Percentiles rank a stretch among this genome's conserved stretches.
Conservation (phyloP, 192 early-diverging fungal species). For the Coemansia furcata region DNA sequence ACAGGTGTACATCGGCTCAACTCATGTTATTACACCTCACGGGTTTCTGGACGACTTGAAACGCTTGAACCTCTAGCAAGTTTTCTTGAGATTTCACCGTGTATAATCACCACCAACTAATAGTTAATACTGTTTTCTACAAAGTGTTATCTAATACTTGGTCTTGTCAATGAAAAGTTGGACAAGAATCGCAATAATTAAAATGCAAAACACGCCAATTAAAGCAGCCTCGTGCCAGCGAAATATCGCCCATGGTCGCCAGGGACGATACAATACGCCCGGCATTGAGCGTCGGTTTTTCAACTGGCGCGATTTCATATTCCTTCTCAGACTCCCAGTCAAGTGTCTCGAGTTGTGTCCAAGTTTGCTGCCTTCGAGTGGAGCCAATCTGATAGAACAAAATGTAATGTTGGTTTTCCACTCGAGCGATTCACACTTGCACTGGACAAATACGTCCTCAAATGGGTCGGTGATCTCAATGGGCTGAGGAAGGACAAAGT, state of each 20-base stretch:
- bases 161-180: constrained; percentile 19
- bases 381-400: constrained; percentile 43
- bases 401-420: constrained; percentile 38
- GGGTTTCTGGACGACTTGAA: constrained; percentile 49
- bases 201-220: constrained; percentile 11
- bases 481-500: constrained; percentile 34
- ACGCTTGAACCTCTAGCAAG: constrained; percentile 12
- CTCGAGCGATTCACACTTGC: constrained; percentile 25
- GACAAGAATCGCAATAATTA: constrained; percentile 13
- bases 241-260: constrained; percentile 34
- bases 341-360: neutral
- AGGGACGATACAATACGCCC: constrained; percentile 31
- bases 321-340: neutral
- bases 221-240: constrained; percentile 19
- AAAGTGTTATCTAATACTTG: neutral
- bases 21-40: constrained; percentile 52
- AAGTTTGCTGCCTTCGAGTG: neutral
- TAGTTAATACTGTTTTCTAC: too few species aligned
- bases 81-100: neutral
- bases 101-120: neutral
- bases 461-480: constrained; percentile 29
- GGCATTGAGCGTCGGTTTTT: constrained; percentile 1
- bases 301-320: neutral
- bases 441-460: constrained; percentile 34
- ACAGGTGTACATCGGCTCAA: constrained; percentile 53